Base-by-base conservation (phyloP, 2,329 filamentous ascomycete genomes). In the Aspergillus niger region DNA sequence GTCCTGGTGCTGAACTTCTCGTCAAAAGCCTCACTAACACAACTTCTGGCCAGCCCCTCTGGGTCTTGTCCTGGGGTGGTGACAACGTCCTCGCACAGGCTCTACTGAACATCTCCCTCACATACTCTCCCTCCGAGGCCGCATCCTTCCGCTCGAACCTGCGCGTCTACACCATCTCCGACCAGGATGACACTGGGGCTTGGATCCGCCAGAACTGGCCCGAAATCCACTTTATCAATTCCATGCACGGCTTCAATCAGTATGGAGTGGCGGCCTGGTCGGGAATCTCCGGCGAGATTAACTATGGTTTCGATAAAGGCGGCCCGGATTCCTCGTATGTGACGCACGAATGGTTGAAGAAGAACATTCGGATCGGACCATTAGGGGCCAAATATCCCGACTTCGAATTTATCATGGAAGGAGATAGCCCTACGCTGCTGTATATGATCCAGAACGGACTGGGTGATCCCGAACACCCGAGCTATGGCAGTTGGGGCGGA, bases 151-250 rank as follows among this genome's bases (percentile, higher is more conserved):
- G 76, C 2, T 64, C 72, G 3, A 81, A 80, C 62, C 68, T 85
- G 3, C 75, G 82, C 11, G 77, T 85, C 8, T 85, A 85, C 68
- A 73, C 84, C 38, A 86, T 87, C 57, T 85, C 83, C 6, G 85
- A 87, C 63, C 85, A 87, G 64, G 85, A 87, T 62, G 81, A 87
- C 62, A 81, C 82, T 0, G 84, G 83, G 0, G 71, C 79, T 0
- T 87, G 84, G 84, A 82, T 87, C 38, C 80, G 85, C 15, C 72
- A 76, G 49, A 79, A 77, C 2, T 86, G 81, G 61, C 83, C 85
- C 0, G 79, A 83, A 26, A 67, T 87, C 6, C 82, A 84, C 64
- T 86, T 85, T 69, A 85, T 87, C 57, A 75, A 74, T 13, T 84
- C 81, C 0, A 70, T 86, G 1, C 85, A 87, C 66, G 83, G 79